phyloP scores from a whole-genome alignment of 352 stramenopile species.

The Pythium insidiosum region DNA sequence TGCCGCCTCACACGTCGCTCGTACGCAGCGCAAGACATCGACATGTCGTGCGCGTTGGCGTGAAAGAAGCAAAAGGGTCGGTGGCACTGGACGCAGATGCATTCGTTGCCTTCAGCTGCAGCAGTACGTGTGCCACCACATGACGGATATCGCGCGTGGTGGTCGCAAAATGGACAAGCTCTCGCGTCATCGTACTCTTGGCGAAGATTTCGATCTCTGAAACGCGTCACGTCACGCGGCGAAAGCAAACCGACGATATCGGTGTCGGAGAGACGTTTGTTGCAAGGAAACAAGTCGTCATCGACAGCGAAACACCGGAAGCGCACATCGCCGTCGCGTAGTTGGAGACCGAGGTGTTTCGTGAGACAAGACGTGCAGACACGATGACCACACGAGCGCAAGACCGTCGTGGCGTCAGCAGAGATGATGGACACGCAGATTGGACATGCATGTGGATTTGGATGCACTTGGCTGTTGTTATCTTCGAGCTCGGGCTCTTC shows the following conservation, averaged over 20 bases:
- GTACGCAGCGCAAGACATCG: constrained; percentile 60
- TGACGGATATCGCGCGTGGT: constrained; percentile 45
- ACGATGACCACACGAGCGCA: constrained; percentile 46
- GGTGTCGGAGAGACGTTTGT: constrained; percentile 22
- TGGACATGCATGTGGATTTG: too few relatives aligned
- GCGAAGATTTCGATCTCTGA: constrained; percentile 81
- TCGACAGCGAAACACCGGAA: constrained; percentile 63
- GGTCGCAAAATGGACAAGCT: constrained; percentile 49
- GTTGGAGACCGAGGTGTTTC: constrained; percentile 57
- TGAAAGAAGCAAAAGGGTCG: constrained; percentile 84
- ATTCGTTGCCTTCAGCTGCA: too few relatives aligned
- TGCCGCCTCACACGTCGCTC: constrained; percentile 53
- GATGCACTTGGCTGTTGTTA: too few relatives aligned
- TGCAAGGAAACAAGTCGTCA: constrained; percentile 22
- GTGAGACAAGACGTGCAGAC: constrained; percentile 58
- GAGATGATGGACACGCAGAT: too few relatives aligned
- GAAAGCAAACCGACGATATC: constrained; percentile 42
- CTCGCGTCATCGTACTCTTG: constrained; percentile 51
- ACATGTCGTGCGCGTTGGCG: constrained; percentile 53
- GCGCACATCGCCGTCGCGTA: constrained; percentile 55
- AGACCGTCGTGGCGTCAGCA: too few relatives aligned
- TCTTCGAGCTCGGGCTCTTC: too few relatives aligned
- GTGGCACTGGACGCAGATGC: constrained; percentile 27
- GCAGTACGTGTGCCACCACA: constrained; percentile 7
- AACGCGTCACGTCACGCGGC: constrained; percentile 55